Conservation (phyloP, 164 flowering plant genomes). For the Amborella trichopoda region DNA sequence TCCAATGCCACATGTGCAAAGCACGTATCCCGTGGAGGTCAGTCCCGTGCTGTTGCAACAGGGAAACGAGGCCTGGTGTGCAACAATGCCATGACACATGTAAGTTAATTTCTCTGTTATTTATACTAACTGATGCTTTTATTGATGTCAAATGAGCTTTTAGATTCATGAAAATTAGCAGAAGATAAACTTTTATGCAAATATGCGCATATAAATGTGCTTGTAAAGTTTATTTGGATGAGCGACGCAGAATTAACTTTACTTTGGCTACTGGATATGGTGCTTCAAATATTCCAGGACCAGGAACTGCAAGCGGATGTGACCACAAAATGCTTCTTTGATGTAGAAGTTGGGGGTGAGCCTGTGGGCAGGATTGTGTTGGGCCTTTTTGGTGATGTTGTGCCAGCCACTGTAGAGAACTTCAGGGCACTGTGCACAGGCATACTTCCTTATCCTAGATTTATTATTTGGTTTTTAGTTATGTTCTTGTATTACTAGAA, state of each 20-base stretch:
- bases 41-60: too few relatives aligned
- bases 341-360: constrained; percentile 60
- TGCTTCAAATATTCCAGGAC: constrained; percentile 21
- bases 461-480: not conserved
- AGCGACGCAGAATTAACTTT: not conserved
- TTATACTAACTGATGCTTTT: too few relatives aligned
- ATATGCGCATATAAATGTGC: not conserved
- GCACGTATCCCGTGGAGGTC: too few relatives aligned
- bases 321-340: constrained; percentile 61
- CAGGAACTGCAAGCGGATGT: constrained; percentile 53
- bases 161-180: too few relatives aligned
- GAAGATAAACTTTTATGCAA: not conserved
- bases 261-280: not conserved
- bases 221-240: not conserved
- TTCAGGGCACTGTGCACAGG: constrained; percentile 78
- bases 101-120: too few relatives aligned
- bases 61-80: too few relatives aligned
- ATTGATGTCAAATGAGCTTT: too few relatives aligned
- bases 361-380: constrained; percentile 50
- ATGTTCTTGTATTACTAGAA: too few relatives aligned
- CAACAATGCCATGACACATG: too few relatives aligned
- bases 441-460: constrained; percentile 2
- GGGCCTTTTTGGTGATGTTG: constrained; percentile 65
- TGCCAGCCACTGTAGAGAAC: constrained; percentile 59
- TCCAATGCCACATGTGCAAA: too few relatives aligned